phyloP scores from a whole-genome alignment of 208 protist genomes.

The Trypanosoma conorhini region DNA sequence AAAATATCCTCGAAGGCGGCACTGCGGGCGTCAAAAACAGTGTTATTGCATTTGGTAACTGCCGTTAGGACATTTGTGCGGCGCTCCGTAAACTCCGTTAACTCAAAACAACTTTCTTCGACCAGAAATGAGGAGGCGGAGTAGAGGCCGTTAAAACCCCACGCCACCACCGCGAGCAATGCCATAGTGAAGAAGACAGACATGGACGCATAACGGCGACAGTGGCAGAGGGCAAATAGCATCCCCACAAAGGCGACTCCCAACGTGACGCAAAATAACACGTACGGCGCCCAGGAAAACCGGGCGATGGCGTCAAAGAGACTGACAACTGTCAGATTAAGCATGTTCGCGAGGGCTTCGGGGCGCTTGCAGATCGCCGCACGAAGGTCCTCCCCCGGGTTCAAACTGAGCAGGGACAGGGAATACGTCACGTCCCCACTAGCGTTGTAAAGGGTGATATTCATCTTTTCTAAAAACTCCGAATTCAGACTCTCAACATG shows the following conservation, averaged over 20 bases:
- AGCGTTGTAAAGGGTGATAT: conserved; percentile 1
- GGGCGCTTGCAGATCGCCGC: background rate
- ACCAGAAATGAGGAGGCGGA: conserved; percentile 24
- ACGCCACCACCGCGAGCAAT: conserved; percentile 33
- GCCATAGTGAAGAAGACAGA: conserved; percentile 33
- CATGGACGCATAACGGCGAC: conserved; percentile 32
- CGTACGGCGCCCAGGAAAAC: conserved; percentile 31
- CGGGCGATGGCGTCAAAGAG: conserved; percentile 1
- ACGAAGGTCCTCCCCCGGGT: background rate
- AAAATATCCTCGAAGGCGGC: conserved; percentile 7
- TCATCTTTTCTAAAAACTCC: conserved; percentile 14
- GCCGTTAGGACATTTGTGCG: conserved; percentile 28
- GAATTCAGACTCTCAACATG: background rate
- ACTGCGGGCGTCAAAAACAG: conserved; percentile 1
- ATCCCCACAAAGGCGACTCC: conserved; percentile 26
- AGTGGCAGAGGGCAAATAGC: conserved; percentile 31
- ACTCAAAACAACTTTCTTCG: conserved; percentile 38
- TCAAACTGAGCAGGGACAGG: conserved; percentile 3
- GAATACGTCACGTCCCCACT: conserved; percentile 13
- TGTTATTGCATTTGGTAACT: conserved; percentile 32
- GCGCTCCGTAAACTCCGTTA: conserved; percentile 30
- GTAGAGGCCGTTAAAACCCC: conserved; percentile 25
- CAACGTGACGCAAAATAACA: conserved; percentile 27
- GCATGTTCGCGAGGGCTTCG: conserved; percentile 20
- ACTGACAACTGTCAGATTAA: conserved; percentile 11